phyloP scores from a whole-genome alignment of 805 yeast genomes.

The Candida parachauliodes region DNA sequence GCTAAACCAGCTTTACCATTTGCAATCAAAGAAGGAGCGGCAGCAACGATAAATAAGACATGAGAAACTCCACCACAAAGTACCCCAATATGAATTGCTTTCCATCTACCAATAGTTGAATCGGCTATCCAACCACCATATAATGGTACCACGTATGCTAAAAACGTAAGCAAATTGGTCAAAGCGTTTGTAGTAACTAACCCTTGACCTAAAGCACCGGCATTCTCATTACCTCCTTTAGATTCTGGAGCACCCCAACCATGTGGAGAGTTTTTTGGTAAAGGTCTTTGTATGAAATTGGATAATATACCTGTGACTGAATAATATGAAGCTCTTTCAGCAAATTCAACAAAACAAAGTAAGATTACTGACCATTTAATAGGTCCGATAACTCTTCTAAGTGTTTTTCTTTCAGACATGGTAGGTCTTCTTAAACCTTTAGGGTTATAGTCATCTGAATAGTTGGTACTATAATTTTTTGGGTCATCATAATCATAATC shows the following conservation, averaged over 20 bases:
- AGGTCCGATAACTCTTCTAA: slow-evolving; percentile 40
- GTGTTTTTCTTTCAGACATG: slow-evolving; percentile 18
- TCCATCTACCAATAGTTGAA: slow-evolving; percentile 43
- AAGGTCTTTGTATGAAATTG: slow-evolving; percentile 50
- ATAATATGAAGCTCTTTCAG: slow-evolving; percentile 55
- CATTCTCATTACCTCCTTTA: slow-evolving; percentile 26
- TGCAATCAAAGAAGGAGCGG: slow-evolving; percentile 37
- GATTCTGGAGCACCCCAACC: slow-evolving; percentile 31
- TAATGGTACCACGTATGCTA: slow-evolving; percentile 50
- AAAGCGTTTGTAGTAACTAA: slow-evolving; percentile 45
- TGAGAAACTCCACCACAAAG: slow-evolving; percentile 46
- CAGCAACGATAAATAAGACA: slow-evolving; percentile 46
- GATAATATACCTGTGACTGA: slow-evolving; percentile 43
- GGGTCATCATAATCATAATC: slow-evolving; percentile 21
- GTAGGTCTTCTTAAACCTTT: slow-evolving; percentile 36
- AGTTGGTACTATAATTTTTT: slow-evolving; percentile 18
- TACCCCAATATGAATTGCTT: slow-evolving; percentile 49
- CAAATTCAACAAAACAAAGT: slow-evolving; percentile 49
- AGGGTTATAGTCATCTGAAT: slow-evolving; percentile 33
- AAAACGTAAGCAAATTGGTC: slow-evolving; percentile 43
- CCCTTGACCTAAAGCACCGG: slow-evolving; percentile 51
- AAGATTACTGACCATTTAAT: slow-evolving; percentile 49
- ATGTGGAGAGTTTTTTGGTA: slow-evolving; percentile 47
- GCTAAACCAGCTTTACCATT: slow-evolving; percentile 38
- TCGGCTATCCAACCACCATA: slow-evolving; percentile 53